These are phyloP conservation scores for Fagus sylvatica DNA, from an alignment of 306 rosid genomes.

Conservation along the genomic window DNA sequence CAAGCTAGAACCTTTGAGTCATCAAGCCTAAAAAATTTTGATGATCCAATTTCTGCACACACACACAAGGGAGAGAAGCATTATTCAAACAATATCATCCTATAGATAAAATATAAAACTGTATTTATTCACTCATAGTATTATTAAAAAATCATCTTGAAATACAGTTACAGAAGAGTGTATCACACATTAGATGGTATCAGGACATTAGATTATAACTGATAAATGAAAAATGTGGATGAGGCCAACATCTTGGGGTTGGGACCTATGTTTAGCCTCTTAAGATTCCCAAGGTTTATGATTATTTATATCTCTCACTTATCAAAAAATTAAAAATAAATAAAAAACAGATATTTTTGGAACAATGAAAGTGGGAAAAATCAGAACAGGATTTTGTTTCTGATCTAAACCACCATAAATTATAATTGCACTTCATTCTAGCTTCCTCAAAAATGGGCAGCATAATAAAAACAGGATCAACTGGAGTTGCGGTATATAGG, in stretches of 20 bases:
- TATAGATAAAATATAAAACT: neutral
- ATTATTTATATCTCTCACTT: neutral
- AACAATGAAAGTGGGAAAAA: conserved; percentile 2
- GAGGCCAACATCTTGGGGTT: too few relatives aligned
- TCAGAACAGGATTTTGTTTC: conserved; percentile 12
- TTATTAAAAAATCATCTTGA: neutral
- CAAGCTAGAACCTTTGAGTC: conserved; percentile 84
- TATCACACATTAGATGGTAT: neutral
- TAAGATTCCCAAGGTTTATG: neutral
- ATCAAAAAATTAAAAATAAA: too few relatives aligned
- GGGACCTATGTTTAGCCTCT: neutral
- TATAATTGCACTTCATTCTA: conserved; percentile 68
- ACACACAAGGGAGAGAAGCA: conserved; percentile 19
- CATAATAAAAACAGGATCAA: conserved; percentile 86
- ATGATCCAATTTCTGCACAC: conserved; percentile 76
- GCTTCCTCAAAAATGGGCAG: conserved; percentile 81
- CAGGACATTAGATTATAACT: too few relatives aligned
- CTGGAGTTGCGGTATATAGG: conserved; percentile 69
- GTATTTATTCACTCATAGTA: neutral
- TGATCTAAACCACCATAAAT: neutral
- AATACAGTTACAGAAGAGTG: neutral
- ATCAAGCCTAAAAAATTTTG: conserved; percentile 82
- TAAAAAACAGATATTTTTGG: too few relatives aligned
- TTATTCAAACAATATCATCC: neutral
- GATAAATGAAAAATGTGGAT: too few relatives aligned